Percentiles rank a stretch among this genome's conserved stretches.
Conservation (phyloP, 331 rosid species). For the Malus hybrid region DNA sequence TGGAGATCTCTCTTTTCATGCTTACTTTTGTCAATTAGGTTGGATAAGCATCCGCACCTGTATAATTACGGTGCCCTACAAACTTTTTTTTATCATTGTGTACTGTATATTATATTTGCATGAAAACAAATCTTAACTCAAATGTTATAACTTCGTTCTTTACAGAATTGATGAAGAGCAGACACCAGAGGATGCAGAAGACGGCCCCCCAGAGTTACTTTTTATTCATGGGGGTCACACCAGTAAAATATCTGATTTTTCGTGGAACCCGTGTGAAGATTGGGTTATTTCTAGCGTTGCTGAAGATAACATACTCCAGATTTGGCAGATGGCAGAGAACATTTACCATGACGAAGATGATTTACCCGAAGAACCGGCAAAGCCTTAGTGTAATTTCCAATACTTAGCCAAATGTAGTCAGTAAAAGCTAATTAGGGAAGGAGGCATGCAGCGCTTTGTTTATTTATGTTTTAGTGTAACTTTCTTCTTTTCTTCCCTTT, state of each 20-base stretch:
- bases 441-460: neutral
- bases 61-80: neutral
- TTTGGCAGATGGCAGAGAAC: slow-evolving; percentile 99
- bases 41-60: neutral
- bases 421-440: neutral
- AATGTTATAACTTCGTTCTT: neutral
- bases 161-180: slow-evolving; percentile 94
- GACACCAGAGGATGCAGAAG: slow-evolving; percentile 87
- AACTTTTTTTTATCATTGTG: neutral
- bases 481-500: neutral
- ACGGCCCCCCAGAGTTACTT: slow-evolving; percentile 95
- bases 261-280: slow-evolving; percentile 98
- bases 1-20: too few relatives aligned
- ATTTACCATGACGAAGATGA: slow-evolving; percentile 97
- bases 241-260: slow-evolving; percentile 93
- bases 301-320: slow-evolving; percentile 93
- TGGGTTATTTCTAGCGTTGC: slow-evolving; percentile 96
- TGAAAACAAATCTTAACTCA: neutral
- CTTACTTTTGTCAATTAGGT: neutral
- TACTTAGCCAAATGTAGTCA: neutral
- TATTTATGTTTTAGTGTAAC: neutral
- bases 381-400: slow-evolving; percentile 37
- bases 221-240: slow-evolving; percentile 99
- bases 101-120: neutral
- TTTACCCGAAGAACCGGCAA: slow-evolving; percentile 77